Evolutionary conservation across 768 basidiomycete genomes (phyloP).

Genomic region (Imleria badia): DNA sequence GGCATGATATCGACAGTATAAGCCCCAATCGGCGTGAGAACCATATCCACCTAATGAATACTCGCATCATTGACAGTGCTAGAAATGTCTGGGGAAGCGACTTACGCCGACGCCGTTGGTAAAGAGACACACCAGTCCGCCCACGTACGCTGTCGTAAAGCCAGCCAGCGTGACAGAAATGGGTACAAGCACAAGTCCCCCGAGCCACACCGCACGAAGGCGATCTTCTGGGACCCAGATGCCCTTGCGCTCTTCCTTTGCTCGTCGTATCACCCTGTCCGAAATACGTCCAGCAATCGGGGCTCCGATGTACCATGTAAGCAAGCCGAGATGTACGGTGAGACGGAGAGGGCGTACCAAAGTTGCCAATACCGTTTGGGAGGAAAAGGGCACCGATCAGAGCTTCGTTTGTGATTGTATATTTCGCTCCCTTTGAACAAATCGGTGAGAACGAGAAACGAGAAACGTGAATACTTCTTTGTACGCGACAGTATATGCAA

Average conservation of each 20-base stretch:
- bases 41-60: conserved; percentile 49
- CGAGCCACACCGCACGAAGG: conserved; percentile 50
- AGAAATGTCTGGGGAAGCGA: not conserved
- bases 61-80: not conserved
- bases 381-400: conserved; percentile 27
- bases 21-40: conserved; percentile 53
- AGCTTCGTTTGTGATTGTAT: conserved; percentile 22
- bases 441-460: conserved; percentile 23
- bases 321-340: not conserved
- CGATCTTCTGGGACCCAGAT: conserved; percentile 71
- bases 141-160: conserved; percentile 49
- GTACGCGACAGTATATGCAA: conserved; percentile 69
- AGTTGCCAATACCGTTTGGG: conserved; percentile 28
- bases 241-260: conserved; percentile 50
- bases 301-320: conserved; percentile 46
- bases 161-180: conserved; percentile 50
- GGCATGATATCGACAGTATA: conserved; percentile 64
- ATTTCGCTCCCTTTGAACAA: conserved; percentile 45
- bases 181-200: conserved; percentile 50
- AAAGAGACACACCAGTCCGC: conserved; percentile 59
- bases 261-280: conserved; percentile 49
- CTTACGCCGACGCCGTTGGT: conserved; percentile 63
- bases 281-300: conserved; percentile 59
- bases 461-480: no score
- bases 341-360: conserved; percentile 10